Percentiles rank a stretch among this genome's conserved stretches.
Evolutionary conservation across 352 stramenopile genomes (phyloP).

Genomic region (Stramenopiles sp.): DNA sequence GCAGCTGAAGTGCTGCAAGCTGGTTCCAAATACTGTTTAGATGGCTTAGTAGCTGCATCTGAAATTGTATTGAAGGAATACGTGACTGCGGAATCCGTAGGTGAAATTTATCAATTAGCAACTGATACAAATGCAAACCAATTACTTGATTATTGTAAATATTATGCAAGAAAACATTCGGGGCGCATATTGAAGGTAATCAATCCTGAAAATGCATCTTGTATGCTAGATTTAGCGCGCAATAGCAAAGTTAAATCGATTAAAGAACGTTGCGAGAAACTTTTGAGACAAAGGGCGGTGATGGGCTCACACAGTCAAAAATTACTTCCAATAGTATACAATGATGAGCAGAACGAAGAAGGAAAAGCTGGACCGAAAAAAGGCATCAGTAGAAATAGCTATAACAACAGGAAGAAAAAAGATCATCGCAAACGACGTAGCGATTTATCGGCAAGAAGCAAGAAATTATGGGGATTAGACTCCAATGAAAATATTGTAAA

Average conservation of each 20-base stretch:
- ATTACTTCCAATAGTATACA: not conserved
- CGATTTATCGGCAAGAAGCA: too few species aligned
- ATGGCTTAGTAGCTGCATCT: not conserved
- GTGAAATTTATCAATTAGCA: not conserved
- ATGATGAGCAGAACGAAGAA: not conserved
- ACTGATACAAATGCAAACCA: not conserved
- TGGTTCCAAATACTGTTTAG: not conserved
- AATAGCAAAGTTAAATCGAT: not conserved
- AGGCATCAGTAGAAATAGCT: too few species aligned
- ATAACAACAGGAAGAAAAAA: too few species aligned
- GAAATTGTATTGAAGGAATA: not conserved
- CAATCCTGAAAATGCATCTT: not conserved
- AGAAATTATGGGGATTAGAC: too few species aligned
- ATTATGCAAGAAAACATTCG: not conserved
- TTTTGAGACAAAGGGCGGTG: not conserved
- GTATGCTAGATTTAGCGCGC: not conserved
- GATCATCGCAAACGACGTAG: too few species aligned
- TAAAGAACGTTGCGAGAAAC: not conserved
- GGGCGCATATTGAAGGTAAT: not conserved
- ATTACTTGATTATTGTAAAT: not conserved
- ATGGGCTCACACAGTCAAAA: not conserved
- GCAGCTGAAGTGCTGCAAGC: not conserved
- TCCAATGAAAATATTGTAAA: too few species aligned
- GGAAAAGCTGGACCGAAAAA: not conserved
- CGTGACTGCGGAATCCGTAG: not conserved